Evolutionary conservation across 345 rosid species (phyloP), one percentile per base, ranked within the genome.

Genomic region (Salix arbutifolia): DNA sequence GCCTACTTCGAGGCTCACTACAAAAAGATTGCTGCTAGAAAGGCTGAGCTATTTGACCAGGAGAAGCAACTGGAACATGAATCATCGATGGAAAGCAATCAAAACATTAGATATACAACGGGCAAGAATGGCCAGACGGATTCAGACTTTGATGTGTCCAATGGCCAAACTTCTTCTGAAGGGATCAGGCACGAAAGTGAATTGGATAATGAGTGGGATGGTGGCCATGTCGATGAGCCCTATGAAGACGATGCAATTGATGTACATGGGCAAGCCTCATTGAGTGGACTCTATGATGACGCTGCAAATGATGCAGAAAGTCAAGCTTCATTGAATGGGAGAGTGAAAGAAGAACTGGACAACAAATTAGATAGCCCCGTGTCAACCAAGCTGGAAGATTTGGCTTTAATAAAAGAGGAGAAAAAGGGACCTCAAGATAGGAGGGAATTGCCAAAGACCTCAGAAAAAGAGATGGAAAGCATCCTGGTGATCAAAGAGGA

Each of bases 1-100:
- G 98, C 99, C 60, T 96, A 91, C 83, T 96, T 96, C 65, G 99
- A 96, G 87, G 97, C 97, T 62, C 99, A 93, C 85, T 92, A 93
- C 89, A 93, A 88, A 86, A 93, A 88, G 85, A 87, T 91, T 73
- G 96, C 98, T 77, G 92, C 93, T 40, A 89, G 86, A 79, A 92
- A 96, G 84, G 92, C 97, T 37, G 95, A 92, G 83, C 81, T 88
- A 26, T 71, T 83, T 81, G 89, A 86, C 77, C 90, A 88, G 86
- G 91, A 89, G 88, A 89, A 85, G 83, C 86, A 72, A 50, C 72
- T 81, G 77, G 94, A 87, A 64, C 78, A 79, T 60, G 82, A 81
- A 10, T 26, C 71, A 7, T 81, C 79, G 18, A 71, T 73, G 48
- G 80, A 85, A 12, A 62, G 75, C 4, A 73, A 70, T 70, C 77